Evolutionary conservation across 768 basidiomycete genomes (phyloP).

Genomic region (Naganishia vishniacii): DNA sequence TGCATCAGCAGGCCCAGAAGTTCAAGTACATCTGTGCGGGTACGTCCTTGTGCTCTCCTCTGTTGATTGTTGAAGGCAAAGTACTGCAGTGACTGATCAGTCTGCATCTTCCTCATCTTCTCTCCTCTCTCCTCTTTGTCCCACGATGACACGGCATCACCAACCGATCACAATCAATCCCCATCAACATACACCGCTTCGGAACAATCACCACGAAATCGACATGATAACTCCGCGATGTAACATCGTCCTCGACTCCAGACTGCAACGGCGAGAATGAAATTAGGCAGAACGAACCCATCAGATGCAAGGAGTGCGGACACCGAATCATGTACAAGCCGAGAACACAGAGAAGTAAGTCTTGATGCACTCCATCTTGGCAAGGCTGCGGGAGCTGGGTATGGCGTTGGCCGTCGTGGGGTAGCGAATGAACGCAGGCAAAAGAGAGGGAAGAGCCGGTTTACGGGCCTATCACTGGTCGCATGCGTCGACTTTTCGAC

Average conservation of each 20-base stretch:
- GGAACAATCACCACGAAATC: no score
- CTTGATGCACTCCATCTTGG: background rate
- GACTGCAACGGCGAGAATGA: constrained; percentile 91
- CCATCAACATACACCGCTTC: background rate
- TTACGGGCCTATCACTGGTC: no score
- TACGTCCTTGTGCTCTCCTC: background rate
- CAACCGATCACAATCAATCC: no score
- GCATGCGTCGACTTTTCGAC: no score
- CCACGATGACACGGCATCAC: no score
- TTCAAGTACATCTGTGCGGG: constrained; percentile 30
- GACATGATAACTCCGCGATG: no score
- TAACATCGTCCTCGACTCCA: constrained; percentile 43
- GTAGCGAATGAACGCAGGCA: background rate
- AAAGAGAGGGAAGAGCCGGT: no score
- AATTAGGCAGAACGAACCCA: constrained; percentile 83
- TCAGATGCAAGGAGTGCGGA: constrained; percentile 92
- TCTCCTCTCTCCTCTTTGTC: background rate
- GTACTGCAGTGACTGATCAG: background rate
- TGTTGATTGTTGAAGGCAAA: background rate
- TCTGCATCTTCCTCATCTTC: background rate
- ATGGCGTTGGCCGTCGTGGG: background rate
- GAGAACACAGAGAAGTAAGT: constrained; percentile 82
- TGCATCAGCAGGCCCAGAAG: constrained; percentile 20
- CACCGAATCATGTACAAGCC: constrained; percentile 99
- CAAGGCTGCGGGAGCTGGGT: background rate